A percentile compares a stretch with the other conserved stretches of the same genome.
phyloP scores from a whole-genome alignment of 139 green algal species.

The Closterium sp. region DNA sequence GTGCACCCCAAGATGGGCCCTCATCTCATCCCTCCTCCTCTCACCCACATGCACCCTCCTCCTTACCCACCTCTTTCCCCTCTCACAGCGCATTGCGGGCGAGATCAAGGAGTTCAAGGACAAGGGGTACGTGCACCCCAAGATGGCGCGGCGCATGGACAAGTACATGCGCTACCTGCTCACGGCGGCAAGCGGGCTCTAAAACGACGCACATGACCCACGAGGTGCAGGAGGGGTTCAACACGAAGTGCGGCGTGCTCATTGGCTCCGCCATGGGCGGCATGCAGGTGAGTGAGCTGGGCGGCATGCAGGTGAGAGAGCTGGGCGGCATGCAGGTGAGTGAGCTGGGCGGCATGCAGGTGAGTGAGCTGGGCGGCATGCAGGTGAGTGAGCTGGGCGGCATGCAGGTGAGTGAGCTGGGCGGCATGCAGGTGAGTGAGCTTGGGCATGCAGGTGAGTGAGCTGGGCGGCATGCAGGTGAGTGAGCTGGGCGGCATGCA shows the following conservation, averaged over 20 bases:
- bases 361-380: no score
- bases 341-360: no score
- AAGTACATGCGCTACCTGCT: conserved; percentile 93
- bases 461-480: no score
- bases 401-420: no score
- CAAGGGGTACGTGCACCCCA: conserved; percentile 86
- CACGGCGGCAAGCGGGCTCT: conserved; percentile 80
- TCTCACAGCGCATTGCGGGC: conserved; percentile 73
- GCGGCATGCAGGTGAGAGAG: no score
- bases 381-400: no score
- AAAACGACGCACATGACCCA: conserved; percentile 23
- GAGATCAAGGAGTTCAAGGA: conserved; percentile 90
- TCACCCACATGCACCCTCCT: neutral
- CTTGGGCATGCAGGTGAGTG: no score
- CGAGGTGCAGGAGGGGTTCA: conserved; percentile 33
- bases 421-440: no score
- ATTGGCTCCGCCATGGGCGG: conserved; percentile 93
- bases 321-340: no score
- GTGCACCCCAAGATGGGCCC: conserved; percentile 92
- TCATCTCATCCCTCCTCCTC: neutral
- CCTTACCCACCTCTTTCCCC: no score
- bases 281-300: conserved; percentile 60
- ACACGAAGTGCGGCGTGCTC: conserved; percentile 85
- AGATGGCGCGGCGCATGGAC: conserved; percentile 93
- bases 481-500: no score